phyloP scores from a whole-genome alignment of 2,329 filamentous ascomycete genomes.

The Coniosporium tulheliwenetii region DNA sequence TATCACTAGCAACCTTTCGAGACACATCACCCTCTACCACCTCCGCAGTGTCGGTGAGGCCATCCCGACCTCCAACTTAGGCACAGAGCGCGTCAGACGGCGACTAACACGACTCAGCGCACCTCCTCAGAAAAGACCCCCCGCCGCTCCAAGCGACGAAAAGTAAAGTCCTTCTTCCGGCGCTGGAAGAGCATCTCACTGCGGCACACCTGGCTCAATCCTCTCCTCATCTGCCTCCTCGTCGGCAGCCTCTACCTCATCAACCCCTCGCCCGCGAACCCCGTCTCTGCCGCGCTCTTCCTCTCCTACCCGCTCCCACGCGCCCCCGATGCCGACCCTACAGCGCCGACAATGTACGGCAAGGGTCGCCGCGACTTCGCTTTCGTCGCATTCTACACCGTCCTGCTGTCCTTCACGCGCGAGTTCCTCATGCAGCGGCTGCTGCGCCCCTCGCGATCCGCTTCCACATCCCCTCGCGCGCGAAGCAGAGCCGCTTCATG shows the following conservation, averaged over 20 bases:
- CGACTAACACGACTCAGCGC: slow-evolving; percentile 10
- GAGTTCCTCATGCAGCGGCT: slow-evolving; percentile 93
- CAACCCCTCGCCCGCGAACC: slow-evolving; percentile 65
- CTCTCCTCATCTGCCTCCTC: slow-evolving; percentile 49
- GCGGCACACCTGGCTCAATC: slow-evolving; percentile 47
- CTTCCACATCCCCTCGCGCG: slow-evolving; percentile 52
- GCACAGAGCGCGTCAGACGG: slow-evolving; percentile 4
- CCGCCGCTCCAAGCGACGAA: slow-evolving; percentile 29
- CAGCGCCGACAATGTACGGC: slow-evolving; percentile 51
- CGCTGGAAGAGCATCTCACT: slow-evolving; percentile 29
- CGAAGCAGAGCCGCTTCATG: slow-evolving; percentile 85
- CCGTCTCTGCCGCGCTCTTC: slow-evolving; percentile 69
- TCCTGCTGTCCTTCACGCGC: slow-evolving; percentile 82
- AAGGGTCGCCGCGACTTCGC: slow-evolving; percentile 79
- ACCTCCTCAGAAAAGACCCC: slow-evolving; percentile 8
- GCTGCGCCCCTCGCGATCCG: slow-evolving; percentile 57
- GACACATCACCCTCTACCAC: slow-evolving; percentile 3
- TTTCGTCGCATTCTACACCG: slow-evolving; percentile 77
- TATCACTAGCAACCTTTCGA: slow-evolving; percentile 31
- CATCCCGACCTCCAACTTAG: slow-evolving; percentile 2
- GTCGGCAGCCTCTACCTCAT: slow-evolving; percentile 55
- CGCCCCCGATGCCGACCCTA: slow-evolving; percentile 27
- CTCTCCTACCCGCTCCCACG: slow-evolving; percentile 66
- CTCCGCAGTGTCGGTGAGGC: slow-evolving; percentile 2
- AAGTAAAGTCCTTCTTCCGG: slow-evolving; percentile 26